phyloP scores from a whole-genome alignment of 495 filamentous ascomycete species.

The Aspergillus nanangensis region DNA sequence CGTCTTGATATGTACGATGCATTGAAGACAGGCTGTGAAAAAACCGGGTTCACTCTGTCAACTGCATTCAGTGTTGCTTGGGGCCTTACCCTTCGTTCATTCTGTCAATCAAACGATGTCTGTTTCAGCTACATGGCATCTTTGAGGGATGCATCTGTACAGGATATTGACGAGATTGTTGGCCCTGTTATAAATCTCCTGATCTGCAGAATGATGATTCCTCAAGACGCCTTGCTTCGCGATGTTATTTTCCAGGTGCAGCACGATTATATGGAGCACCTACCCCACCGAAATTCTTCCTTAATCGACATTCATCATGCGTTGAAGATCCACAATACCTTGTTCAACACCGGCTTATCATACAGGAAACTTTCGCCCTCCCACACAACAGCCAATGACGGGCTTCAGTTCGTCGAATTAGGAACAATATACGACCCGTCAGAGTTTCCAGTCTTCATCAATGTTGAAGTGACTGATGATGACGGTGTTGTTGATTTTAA shows the following conservation, averaged over 20 bases:
- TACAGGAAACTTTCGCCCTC: slow-evolving; percentile 35
- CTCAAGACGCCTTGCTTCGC: slow-evolving; percentile 16
- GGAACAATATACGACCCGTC: slow-evolving; percentile 50
- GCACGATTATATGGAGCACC: slow-evolving; percentile 44
- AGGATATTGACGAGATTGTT: slow-evolving; percentile 41
- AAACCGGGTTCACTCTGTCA: slow-evolving; percentile 43
- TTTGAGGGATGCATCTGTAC: slow-evolving; percentile 43
- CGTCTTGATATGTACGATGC: slow-evolving; percentile 22
- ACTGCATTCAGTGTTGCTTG: slow-evolving; percentile 51
- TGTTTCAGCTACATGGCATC: slow-evolving; percentile 53
- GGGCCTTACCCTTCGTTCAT: slow-evolving; percentile 47
- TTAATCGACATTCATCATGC: slow-evolving; percentile 52
- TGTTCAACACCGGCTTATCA: slow-evolving; percentile 44
- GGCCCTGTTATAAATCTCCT: slow-evolving; percentile 54
- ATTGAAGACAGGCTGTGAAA: slow-evolving; percentile 41
- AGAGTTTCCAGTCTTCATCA: slow-evolving; percentile 51
- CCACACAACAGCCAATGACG: slow-evolving; percentile 15
- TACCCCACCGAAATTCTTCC: slow-evolving; percentile 43
- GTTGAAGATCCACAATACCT: slow-evolving; percentile 15
- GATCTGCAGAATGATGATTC: slow-evolving; percentile 43
- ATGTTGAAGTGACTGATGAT: slow-evolving; percentile 46
- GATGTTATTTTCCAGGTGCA: slow-evolving; percentile 39
- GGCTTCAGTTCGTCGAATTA: slow-evolving; percentile 34
- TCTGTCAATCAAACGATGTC: slow-evolving; percentile 45
- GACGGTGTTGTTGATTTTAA: slow-evolving; percentile 47